Evolutionary conservation across 2,329 filamentous ascomycete genomes (phyloP), one percentile per base, ranked within the genome.

Genomic region (Trichoderma sp.): DNA sequence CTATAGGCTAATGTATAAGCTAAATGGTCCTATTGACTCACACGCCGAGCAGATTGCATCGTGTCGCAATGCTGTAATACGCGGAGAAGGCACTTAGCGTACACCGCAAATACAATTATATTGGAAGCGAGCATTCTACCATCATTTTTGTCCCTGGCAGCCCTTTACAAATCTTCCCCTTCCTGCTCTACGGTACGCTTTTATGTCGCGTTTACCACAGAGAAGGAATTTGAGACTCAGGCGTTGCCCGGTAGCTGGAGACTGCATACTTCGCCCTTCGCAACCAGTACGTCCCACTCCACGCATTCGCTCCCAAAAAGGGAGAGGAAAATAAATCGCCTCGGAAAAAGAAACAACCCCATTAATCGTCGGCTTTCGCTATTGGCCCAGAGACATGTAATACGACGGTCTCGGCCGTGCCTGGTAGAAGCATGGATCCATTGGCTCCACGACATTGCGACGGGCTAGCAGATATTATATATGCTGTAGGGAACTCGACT

Each of bases 161-260:
- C 14, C 11, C 4, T 14, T 2, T 29, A 4, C 6, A 29, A 29
- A 5, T 31, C 21, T 27, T 29, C 5, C 3, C 6, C 14, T 55
- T 29, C 8, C 14, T 3, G 52, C 21, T 4, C 21, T 21, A 14
- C 4, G n/a, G 13, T 14, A 11, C 13, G 14, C 33, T 35, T 35
- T 13, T 37, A 21, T 8, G 24, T 35, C 14, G 16, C 33, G 11
- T 24, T 27, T 47, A 14, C 4, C 11, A 31, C 24, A 31, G 5
- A 37, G 11, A 29, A 52, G 64, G 56, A 68, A 59, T 67, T 31
- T 8, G 19, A 47, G 31, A 11, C 35, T 16, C 31, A 19, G 56
- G 56, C 56, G 64, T 68, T 68, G 64, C 64, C 56, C 31, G 16
- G 64, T 56, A 68, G 35, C 59, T 37, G 43, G 57, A 33, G 47